Evolutionary conservation across 495 filamentous ascomycete species (phyloP).

Genomic region (Amphirosellinia nigrospora): DNA sequence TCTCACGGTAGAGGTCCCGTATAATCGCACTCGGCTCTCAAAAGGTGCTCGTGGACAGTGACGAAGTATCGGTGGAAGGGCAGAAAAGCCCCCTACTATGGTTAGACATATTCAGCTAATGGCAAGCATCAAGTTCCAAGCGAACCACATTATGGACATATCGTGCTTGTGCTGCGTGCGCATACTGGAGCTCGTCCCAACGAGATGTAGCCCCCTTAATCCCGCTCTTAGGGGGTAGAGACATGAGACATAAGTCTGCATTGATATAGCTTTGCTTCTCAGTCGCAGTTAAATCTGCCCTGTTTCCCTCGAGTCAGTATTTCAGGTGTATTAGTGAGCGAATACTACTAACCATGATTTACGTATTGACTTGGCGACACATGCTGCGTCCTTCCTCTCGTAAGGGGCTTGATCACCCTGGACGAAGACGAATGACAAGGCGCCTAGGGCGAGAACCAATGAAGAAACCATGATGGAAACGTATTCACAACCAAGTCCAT

Average conservation of each 20-base stretch:
- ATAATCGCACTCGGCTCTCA: slow-evolving; percentile 54
- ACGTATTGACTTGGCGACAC: slow-evolving; percentile 2
- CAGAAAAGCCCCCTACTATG: slow-evolving; percentile 46
- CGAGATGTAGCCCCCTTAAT: slow-evolving; percentile 41
- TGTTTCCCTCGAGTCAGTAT: background rate
- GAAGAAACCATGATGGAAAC: slow-evolving; percentile 4
- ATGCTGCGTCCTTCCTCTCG: slow-evolving; percentile 2
- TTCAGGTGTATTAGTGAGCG: background rate
- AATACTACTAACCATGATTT: slow-evolving; percentile 15
- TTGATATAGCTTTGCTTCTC: slow-evolving; percentile 51
- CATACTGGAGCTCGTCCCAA: slow-evolving; percentile 54
- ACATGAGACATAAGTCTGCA: slow-evolving; percentile 56
- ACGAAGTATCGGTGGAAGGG: slow-evolving; percentile 60
- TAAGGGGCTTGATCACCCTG: background rate
- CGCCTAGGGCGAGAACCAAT: slow-evolving; percentile 8
- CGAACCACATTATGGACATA: slow-evolving; percentile 45
- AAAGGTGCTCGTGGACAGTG: slow-evolving; percentile 48
- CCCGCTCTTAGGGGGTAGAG: slow-evolving; percentile 34
- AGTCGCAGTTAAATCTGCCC: slow-evolving; percentile 36
- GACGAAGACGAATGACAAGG: slow-evolving; percentile 6
- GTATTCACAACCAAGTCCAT: background rate
- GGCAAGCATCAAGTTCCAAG: background rate
- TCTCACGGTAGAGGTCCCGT: slow-evolving; percentile 52
- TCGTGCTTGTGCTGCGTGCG: slow-evolving; percentile 40
- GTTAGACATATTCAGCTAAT: background rate